Evolutionary conservation across 768 basidiomycete genomes (phyloP), one percentile per base, ranked within the genome.

Genomic region (Tulasnella sp.): DNA sequence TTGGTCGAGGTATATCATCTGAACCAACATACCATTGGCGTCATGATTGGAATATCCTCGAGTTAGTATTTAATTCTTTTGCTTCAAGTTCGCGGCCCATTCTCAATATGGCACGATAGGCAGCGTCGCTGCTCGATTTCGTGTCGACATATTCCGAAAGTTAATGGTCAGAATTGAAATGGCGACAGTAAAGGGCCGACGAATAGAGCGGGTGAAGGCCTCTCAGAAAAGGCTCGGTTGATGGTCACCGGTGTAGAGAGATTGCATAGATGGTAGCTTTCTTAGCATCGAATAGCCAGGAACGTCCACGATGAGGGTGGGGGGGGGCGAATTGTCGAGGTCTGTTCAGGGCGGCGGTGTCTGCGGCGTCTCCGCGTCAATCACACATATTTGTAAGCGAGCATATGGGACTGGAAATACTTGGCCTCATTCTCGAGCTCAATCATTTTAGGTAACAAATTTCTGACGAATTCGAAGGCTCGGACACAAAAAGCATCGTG

Each of bases 281-380:
- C 4, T 52, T 8, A 24, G 52, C 5, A 52, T 52, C 52, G 24
- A 21, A 44, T 44, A 18, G 12, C 16, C 44, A 44, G 18, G 88
- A n/a, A n/a, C n/a, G n/a, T n/a, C n/a, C n/a, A n/a, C 19, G 44
- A 44, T 18, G 16, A 18, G 16, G 44, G 14, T 16, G 16, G n/a
- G n/a, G n/a, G n/a, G n/a, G n/a, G n/a, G n/a, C 4, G 44, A 3
- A 40, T 40, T 10, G 39, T 44, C 12, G 3, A 44, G 42, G 42
- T 14, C 14, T 12, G 42, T 7, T 44, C 1, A 16, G 42, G 42
- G 16, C 16, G 42, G 42, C 42, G 42, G 42, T 44, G 42, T 44
- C 42, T 44, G 6, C 42, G 42, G 42, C 10, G 39, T 40, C 39
- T 40, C n/a, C 39, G 39, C 39, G 39, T 40, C 39, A 40, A 40